Base-by-base conservation (phyloP, 495 filamentous ascomycete genomes). In the Lasiosphaeris hirsuta region DNA sequence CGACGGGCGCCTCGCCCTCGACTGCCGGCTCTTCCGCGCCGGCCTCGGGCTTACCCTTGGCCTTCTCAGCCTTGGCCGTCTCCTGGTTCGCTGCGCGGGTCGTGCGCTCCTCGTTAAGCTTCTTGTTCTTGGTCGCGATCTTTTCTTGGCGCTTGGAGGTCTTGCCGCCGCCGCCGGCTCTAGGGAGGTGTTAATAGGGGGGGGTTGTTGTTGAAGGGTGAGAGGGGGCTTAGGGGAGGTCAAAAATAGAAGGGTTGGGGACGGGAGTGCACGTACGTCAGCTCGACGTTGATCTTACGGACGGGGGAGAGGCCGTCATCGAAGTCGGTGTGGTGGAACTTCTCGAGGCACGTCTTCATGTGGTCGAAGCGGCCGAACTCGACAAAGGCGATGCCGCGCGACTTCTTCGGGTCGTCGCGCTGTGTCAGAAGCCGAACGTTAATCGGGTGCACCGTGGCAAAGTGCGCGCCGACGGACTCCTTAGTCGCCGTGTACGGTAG, bases 311-410 rank as follows among this genome's bases (percentile, higher is more conserved):
- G 64, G 38, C 83, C 84, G 63, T 90, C 88, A 58, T 90, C 80
- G 67, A 97, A 96, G 47, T 74, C 80, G 57, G 84, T 88, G 72
- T 96, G 91, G 72, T 98, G 93, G 69, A 90, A 90, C 47, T 89
- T 80, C 69, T 89, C 87, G 61, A 98, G 78, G 64, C 90, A 95
- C 46, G 90, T 92, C 80, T 96, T 88, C 92, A 97, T 96, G 68
- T 86, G 84, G 73, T 96, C 90, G 75, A 84, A 96, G 46, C 83
- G 76, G 56, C 85, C 87, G 63, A 98, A 97, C 73, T 98, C 94
- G 57, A 98, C 77, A 72, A 98, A 98, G 4, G 90, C 94, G 60
- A 87, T 89, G 34, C 94, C 94, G 62, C 90, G 91, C 58, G 85
- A 89, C 59, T 87, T 88, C 30, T 69, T 73, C 13, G 86, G 80